Evolutionary conservation across 371 early-diverging fungal species (phyloP).

Genomic region (Amoeboaphelidium protococcarum): DNA sequence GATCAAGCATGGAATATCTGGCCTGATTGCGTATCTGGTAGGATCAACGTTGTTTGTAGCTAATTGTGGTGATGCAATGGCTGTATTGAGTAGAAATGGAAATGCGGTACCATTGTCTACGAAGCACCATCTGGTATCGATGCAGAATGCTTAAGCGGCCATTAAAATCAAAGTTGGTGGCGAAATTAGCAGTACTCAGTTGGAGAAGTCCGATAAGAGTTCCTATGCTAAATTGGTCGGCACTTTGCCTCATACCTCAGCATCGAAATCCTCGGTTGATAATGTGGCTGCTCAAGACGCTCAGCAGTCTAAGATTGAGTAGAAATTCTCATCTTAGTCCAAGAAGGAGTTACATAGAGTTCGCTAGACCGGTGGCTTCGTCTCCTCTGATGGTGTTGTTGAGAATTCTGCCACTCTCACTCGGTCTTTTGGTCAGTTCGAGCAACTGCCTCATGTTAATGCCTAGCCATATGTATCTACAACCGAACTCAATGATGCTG

Average conservation of each 20-base stretch:
- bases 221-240: too few relatives aligned
- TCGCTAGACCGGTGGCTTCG: slow-evolving; percentile 48
- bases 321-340: too few relatives aligned
- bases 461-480: slow-evolving; percentile 50
- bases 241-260: too few relatives aligned
- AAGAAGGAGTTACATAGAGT: slow-evolving; percentile 42
- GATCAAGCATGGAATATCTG: too few relatives aligned
- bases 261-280: too few relatives aligned
- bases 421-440: slow-evolving; percentile 60
- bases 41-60: slow-evolving; percentile 54
- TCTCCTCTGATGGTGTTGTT: slow-evolving; percentile 40
- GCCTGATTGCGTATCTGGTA: slow-evolving; percentile 47
- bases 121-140: slow-evolving; percentile 20
- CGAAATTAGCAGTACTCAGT: too few relatives aligned
- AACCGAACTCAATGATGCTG: slow-evolving; percentile 24
- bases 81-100: slow-evolving; percentile 47
- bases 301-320: too few relatives aligned
- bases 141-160: slow-evolving; percentile 1
- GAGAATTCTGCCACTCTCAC: slow-evolving; percentile 47
- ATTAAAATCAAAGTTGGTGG: background rate
- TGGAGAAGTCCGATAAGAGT: too few relatives aligned
- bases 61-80: slow-evolving; percentile 67
- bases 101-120: slow-evolving; percentile 38
- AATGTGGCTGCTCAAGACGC: too few relatives aligned
- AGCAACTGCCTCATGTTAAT: slow-evolving; percentile 51